Percentiles rank a stretch among this genome's conserved stretches.
Conservation (phyloP, 257 asterid genomes). For the Penstemon barbatus region DNA sequence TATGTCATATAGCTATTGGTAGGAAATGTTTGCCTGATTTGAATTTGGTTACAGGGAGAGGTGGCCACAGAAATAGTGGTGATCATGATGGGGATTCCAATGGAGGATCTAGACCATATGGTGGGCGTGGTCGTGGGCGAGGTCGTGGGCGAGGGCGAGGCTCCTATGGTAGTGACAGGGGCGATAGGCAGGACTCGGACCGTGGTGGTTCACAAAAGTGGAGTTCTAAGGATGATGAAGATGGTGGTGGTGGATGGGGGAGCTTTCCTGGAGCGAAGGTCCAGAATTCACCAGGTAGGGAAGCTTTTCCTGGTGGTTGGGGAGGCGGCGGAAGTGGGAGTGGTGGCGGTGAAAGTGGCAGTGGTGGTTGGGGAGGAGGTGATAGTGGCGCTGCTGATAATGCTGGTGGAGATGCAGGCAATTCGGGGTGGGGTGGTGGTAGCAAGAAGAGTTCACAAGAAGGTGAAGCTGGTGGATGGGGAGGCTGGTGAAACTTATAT, state of each 20-base stretch:
- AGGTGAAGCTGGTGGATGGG: slow-evolving; percentile 34
- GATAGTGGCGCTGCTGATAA: slow-evolving; percentile 29
- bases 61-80: slow-evolving; percentile 63
- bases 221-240: slow-evolving; percentile 59
- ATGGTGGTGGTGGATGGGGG: slow-evolving; percentile 42
- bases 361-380: slow-evolving; percentile 30
- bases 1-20: not conserved
- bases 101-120: slow-evolving; percentile 61
- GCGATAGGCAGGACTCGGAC: slow-evolving; percentile 49
- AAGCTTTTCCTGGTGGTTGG: slow-evolving; percentile 53
- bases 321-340: slow-evolving; percentile 33
- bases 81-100: slow-evolving; percentile 54
- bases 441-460: slow-evolving; percentile 44
- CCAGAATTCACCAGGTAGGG: slow-evolving; percentile 56
- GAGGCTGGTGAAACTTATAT: slow-evolving; percentile 32
- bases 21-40: not conserved
- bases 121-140: slow-evolving; percentile 48
- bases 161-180: slow-evolving; percentile 51
- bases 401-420: slow-evolving; percentile 32
- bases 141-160: slow-evolving; percentile 54
- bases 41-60: slow-evolving; percentile 59
- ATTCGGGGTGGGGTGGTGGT: slow-evolving; percentile 55
- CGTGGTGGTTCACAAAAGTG: slow-evolving; percentile 56
- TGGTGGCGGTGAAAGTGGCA: slow-evolving; percentile 27
- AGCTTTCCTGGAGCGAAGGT: slow-evolving; percentile 58